phyloP scores from a whole-genome alignment of 75 land plant species.

The Adiantum capillusveneris region DNA sequence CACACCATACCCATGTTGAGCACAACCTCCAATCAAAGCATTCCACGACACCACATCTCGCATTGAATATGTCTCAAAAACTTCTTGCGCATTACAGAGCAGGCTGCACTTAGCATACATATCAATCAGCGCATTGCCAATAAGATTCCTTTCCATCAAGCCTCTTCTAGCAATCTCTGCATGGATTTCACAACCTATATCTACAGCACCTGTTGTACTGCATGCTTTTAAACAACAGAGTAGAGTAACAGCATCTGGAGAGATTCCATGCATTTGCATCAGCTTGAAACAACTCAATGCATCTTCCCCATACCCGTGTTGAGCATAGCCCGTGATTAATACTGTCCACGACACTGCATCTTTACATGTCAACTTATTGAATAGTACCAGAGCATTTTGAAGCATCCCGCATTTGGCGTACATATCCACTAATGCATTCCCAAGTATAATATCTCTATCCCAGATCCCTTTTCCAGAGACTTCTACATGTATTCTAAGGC shows the following conservation, averaged over 20 bases:
- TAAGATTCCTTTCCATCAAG: conserved; percentile 6
- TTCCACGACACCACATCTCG: conserved; percentile 37
- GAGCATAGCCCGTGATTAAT: too few relatives aligned
- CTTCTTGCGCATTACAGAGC: background rate
- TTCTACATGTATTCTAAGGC: conserved; percentile 29
- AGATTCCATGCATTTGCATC: too few relatives aligned
- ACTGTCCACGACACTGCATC: too few relatives aligned
- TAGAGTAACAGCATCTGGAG: too few relatives aligned
- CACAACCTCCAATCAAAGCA: background rate
- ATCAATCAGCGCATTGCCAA: conserved; percentile 13
- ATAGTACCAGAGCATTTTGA: conserved; percentile 15
- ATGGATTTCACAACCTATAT: conserved; percentile 11
- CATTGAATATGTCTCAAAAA: conserved; percentile 19
- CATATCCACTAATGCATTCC: conserved; percentile 59
- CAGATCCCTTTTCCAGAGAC: conserved; percentile 16
- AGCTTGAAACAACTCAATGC: too few relatives aligned
- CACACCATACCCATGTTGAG: background rate
- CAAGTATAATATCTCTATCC: conserved; percentile 33
- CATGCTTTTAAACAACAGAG: too few relatives aligned
- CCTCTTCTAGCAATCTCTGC: conserved; percentile 12
- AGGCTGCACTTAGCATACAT: conserved; percentile 18
- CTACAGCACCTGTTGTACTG: too few relatives aligned
- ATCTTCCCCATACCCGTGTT: too few relatives aligned
- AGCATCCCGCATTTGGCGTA: conserved; percentile 38
- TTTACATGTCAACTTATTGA: too few relatives aligned